Percentiles rank a stretch among this genome's conserved stretches.
Evolutionary conservation across 1,284 basidiomycete species (phyloP).

Genomic region (Cutaneotrichosporon sp.): DNA sequence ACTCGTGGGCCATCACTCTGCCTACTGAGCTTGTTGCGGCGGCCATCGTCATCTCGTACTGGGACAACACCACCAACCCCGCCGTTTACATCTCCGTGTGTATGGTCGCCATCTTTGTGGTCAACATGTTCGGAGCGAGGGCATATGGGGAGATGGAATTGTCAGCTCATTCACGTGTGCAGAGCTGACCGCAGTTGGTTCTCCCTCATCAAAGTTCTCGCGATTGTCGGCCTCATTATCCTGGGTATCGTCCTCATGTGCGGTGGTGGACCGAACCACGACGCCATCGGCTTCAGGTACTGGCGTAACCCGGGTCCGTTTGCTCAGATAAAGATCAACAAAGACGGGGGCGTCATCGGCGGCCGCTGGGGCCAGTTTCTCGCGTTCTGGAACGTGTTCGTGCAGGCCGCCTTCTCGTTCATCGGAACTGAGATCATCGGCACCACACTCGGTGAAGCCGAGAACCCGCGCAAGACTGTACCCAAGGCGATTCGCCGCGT

Average conservation of each 20-base stretch:
- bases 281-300: constrained; percentile 56
- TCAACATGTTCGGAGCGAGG: constrained; percentile 53
- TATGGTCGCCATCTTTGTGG: constrained; percentile 48
- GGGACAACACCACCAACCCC: constrained; percentile 37
- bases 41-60: constrained; percentile 40
- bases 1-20: constrained; percentile 45
- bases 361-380: constrained; percentile 62
- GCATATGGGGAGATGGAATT: constrained; percentile 46
- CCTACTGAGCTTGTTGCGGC: constrained; percentile 33
- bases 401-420: constrained; percentile 80
- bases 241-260: constrained; percentile 67
- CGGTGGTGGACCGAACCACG: constrained; percentile 62
- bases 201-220: constrained; percentile 36
- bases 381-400: constrained; percentile 65
- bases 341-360: constrained; percentile 24
- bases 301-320: constrained; percentile 64
- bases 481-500: constrained; percentile 75
- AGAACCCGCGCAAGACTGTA: constrained; percentile 74
- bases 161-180: too few species aligned
- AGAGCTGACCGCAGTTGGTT: constrained; percentile 28
- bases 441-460: constrained; percentile 58
- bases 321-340: constrained; percentile 24
- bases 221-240: constrained; percentile 56
- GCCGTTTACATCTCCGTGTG: constrained; percentile 54
- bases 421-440: constrained; percentile 80